Evolutionary conservation across 139 green algal species (phyloP).

Genomic region (Picochlorum sp.): DNA sequence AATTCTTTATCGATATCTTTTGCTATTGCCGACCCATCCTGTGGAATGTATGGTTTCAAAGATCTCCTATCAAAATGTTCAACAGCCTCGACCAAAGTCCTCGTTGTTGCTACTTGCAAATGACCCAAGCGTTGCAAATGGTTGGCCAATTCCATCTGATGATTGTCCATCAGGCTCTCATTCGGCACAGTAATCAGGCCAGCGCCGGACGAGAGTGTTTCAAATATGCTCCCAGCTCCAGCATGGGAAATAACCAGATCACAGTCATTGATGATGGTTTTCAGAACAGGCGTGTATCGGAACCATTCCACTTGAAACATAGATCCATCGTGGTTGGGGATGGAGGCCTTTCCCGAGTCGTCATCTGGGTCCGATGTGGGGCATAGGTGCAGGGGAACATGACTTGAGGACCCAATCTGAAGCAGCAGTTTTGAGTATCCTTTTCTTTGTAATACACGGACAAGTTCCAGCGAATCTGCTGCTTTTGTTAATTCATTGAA

Average conservation of each 20-base stretch:
- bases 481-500: constrained; percentile 67
- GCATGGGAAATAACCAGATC: constrained; percentile 76
- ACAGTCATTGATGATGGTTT: constrained; percentile 36
- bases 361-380: too few relatives aligned
- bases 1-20: neutral
- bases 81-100: constrained; percentile 35
- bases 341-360: too few relatives aligned
- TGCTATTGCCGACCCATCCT: constrained; percentile 35
- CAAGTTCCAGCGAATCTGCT: constrained; percentile 43
- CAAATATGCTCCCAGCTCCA: constrained; percentile 74
- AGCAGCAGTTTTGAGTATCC: constrained; percentile 63
- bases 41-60: constrained; percentile 39
- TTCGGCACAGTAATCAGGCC: constrained; percentile 75
- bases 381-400: neutral
- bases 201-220: constrained; percentile 49
- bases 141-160: constrained; percentile 64
- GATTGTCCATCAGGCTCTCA: constrained; percentile 75
- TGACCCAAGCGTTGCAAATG: constrained; percentile 46
- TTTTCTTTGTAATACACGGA: constrained; percentile 20
- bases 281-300: constrained; percentile 55
- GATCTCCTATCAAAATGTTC: constrained; percentile 14
- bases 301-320: constrained; percentile 50
- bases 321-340: too few relatives aligned
- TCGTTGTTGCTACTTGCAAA: constrained; percentile 36
- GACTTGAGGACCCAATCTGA: constrained; percentile 28